Evolutionary conservation across 495 filamentous ascomycete genomes (phyloP), one percentile per base, ranked within the genome.

Genomic region (Penicillium riverlandense): DNA sequence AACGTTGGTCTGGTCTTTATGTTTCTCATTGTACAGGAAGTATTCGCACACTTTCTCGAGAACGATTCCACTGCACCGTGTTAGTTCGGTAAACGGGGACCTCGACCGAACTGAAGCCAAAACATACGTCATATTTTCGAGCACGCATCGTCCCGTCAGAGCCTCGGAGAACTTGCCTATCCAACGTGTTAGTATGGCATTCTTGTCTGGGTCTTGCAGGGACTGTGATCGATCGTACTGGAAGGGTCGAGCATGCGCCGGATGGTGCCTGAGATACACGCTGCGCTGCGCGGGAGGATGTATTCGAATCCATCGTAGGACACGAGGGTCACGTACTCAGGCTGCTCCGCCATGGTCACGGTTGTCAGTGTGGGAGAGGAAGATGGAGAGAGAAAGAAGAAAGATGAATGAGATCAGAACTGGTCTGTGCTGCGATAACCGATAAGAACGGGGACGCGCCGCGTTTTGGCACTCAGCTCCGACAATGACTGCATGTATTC

Each of bases 41-140:
- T 95, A 96, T 67, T 95, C 86, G 62, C 80, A 88, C 32, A 95
- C 84, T 64, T 90, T 91, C 59, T 95, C 90, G 3, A 98, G 78
- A 22, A 96, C 79, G 11, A 84, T 55, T 37, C 83, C 88, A 58
- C 88, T 95, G 52, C 27, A 35, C 1, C 5, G 13, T 13, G 9
- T 38, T 28, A 44, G 37, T n/a, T 29, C 33, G 35, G 32, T 34
- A 9, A 34, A 34, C 7, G 32, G 9, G 10, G 32, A 11, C n/a
- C 32, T 10, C 6, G n/a, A 11, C 32, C 32, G n/a, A 10, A 11
- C 32, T 34, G 10, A 3, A 34, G 9, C 32, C 3, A 38, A 27
- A 34, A 70, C 79, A 36, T 75, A 90, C 86, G 66, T 85, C 45
- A 95, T 80, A 43, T 85, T 86, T 37, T 78, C 76, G 14, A 95